Base-by-base conservation (phyloP, 164 flowering plant genomes). In the Vitis labrusca region DNA sequence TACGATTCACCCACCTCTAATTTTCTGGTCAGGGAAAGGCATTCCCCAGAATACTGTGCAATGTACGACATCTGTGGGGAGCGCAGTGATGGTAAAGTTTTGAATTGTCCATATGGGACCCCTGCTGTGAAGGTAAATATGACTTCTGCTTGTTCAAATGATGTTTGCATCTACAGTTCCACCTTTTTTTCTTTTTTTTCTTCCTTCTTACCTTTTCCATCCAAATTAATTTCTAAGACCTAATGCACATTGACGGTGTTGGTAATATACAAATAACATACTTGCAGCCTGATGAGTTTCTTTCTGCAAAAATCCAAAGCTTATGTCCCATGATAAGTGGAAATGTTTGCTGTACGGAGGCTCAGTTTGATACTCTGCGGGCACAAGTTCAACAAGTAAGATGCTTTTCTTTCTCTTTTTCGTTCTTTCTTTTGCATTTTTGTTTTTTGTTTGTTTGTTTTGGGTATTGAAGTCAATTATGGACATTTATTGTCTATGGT, bases 341-440 rank as follows among this genome's bases (percentile, higher is more conserved):
- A 59, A 90, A 96, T 81, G 91, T 96, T 64, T 96, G 99, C 74
- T 96, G 98, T 73, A 88, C 98, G n/a, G 92, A 87, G 77, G 58
- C 58, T 55, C 99, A 96, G 75, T 96, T 93, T 74, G 92, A 89
- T 15, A 89, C 94, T 7, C 75, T 96, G 72, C 83, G 94, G 10
- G 50, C 89, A 14, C 98, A 96, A 86, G 97, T 93, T 65, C 99
- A 93, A 81, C 97, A 93, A 77, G 99, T 92, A 82, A 82, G 88
- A 13, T 19, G 14, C 8, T 60, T 37, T 50, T 8, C 62, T 16
- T 12, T 16, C 12, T 2, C 63, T 15, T 55, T 13, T 29, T 14
- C 57, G 23, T 51, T 47, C 10, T 53, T 37, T 29, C 3, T 60
- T 19, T 50, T 8, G 23, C 0, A 19, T 19, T 19, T 19, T 19